Conservation (phyloP, 768 basidiomycete species). For the Ramaria rubella region DNA sequence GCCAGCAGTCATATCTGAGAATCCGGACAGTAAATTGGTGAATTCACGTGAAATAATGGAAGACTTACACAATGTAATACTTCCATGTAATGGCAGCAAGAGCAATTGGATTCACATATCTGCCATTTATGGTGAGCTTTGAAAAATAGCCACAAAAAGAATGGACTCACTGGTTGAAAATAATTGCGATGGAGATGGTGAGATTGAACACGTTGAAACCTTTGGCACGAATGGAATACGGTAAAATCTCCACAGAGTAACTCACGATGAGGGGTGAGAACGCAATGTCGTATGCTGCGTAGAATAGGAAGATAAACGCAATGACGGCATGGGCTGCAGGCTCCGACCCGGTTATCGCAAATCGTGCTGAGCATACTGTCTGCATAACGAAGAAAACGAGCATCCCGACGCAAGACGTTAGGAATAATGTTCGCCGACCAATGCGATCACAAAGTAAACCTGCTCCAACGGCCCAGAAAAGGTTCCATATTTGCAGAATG, state of each 20-base stretch:
- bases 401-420: slow-evolving; percentile 23
- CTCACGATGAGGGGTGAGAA: slow-evolving; percentile 33
- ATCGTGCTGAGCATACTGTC: slow-evolving; percentile 18
- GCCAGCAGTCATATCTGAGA: slow-evolving; percentile 68
- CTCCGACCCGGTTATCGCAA: slow-evolving; percentile 12
- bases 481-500: slow-evolving; percentile 22
- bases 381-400: slow-evolving; percentile 21
- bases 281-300: slow-evolving; percentile 17
- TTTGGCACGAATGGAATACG: slow-evolving; percentile 35
- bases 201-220: slow-evolving; percentile 35
- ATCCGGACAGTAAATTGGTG: no score
- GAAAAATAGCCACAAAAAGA: not conserved
- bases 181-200: slow-evolving; percentile 30
- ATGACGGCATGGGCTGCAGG: slow-evolving; percentile 27
- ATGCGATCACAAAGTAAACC: slow-evolving; percentile 27
- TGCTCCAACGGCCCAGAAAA: slow-evolving; percentile 23
- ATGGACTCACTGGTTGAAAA: slow-evolving; percentile 30
- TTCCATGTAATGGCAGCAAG: slow-evolving; percentile 27
- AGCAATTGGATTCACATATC: slow-evolving; percentile 36
- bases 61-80: slow-evolving; percentile 39
- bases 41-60: no score
- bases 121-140: not conserved
- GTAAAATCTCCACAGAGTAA: slow-evolving; percentile 39
- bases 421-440: slow-evolving; percentile 19
- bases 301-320: slow-evolving; percentile 20